Conservation (phyloP, 225 moss, liverwort and hornwort species). For the Rhytidiadelphus loreus region DNA sequence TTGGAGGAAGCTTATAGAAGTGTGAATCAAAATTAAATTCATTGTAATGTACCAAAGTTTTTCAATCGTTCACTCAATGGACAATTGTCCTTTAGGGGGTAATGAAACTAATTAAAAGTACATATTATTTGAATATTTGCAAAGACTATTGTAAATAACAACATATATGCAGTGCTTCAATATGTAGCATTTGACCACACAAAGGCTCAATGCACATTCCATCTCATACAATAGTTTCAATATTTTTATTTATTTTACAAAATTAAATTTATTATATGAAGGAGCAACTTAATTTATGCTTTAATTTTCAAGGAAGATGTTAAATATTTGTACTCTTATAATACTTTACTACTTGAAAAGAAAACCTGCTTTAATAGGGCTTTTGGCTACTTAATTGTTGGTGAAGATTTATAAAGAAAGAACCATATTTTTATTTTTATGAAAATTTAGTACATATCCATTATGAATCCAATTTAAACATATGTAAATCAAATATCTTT, state of each 20-base stretch:
- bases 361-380: background rate
- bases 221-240: background rate
- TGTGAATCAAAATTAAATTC: background rate
- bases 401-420: background rate
- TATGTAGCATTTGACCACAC: fast-evolving
- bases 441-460: fast-evolving
- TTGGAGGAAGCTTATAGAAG: background rate
- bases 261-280: background rate
- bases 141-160: background rate
- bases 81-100: fast-evolving
- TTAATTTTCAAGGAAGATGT: background rate
- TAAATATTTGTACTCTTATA: background rate
- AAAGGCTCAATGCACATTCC: background rate
- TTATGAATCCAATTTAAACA: background rate
- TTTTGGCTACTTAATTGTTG: background rate
- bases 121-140: background rate
- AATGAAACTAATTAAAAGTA: background rate
- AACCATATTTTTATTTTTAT: background rate
- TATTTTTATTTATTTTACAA: background rate
- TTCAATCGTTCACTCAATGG: background rate
- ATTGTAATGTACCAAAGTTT: fast-evolving
- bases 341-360: background rate
- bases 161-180: background rate
- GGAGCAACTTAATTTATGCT: background rate
- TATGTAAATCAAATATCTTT: background rate